phyloP scores from a whole-genome alignment of 202 grass and related monocot species.

The Musa balbisiana region DNA sequence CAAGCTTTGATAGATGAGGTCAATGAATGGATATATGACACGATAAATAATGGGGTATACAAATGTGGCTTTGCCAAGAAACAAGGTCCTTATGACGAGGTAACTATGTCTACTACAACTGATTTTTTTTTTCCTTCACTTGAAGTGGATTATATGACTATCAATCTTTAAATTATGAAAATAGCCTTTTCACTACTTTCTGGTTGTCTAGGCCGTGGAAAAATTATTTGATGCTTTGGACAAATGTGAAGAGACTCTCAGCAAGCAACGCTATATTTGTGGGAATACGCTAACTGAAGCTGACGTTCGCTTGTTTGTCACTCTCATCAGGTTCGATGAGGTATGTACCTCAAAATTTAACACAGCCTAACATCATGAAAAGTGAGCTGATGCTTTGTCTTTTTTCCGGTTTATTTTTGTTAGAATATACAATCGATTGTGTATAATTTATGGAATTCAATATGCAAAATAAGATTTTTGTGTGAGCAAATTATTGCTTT shows the following conservation, averaged over 20 bases:
- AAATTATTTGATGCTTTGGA: conserved; percentile 56
- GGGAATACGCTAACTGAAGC: conserved; percentile 64
- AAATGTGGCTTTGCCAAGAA: conserved; percentile 94
- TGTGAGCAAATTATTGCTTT: too few species aligned
- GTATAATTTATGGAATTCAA: not conserved
- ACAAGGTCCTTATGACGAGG: conserved; percentile 84
- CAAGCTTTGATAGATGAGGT: conserved; percentile 43
- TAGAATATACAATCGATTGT: not conserved
- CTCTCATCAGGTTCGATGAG: conserved; percentile 97
- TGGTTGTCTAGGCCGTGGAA: conserved; percentile 44
- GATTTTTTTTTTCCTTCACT: not conserved
- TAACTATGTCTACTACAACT: conserved; percentile 14
- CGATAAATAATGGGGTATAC: conserved; percentile 90
- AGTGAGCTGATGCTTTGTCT: not conserved
- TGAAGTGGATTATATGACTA: conserved; percentile 6
- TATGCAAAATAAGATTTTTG: too few species aligned
- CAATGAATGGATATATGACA: conserved; percentile 58
- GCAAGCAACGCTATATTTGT: conserved; percentile 79
- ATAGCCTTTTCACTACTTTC: not conserved
- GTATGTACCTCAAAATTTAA: conserved; percentile 32
- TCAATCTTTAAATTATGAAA: not conserved
- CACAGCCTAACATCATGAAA: not conserved
- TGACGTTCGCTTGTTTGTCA: conserved; percentile 85
- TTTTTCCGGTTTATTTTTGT: not conserved
- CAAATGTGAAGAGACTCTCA: conserved; percentile 81